A percentile compares a stretch with the other conserved stretches of the same genome.
Evolutionary conservation across 2,329 filamentous ascomycete genomes (phyloP).

Genomic region (Aspergillus bombycis): DNA sequence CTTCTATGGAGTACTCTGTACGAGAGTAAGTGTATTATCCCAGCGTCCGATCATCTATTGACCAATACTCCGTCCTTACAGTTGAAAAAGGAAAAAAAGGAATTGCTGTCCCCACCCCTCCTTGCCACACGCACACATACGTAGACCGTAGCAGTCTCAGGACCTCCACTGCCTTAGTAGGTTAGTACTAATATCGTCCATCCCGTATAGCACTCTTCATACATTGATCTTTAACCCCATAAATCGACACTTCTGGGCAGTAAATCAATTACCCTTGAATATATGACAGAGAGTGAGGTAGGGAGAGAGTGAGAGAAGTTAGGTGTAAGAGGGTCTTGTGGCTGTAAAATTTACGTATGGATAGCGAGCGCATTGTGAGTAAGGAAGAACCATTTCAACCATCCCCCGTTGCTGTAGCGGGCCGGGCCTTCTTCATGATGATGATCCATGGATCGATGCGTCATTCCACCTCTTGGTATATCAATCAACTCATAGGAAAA

Average conservation of each 20-base stretch:
- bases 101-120: not conserved
- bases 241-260: too few relatives aligned
- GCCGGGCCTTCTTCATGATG: slow-evolving; percentile 19
- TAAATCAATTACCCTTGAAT: too few relatives aligned
- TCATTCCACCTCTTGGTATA: not conserved
- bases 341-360: not conserved
- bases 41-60: not conserved
- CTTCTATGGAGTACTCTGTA: not conserved
- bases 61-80: too few relatives aligned
- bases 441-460: slow-evolving; percentile 3
- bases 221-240: not conserved
- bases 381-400: not conserved
- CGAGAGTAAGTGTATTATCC: not conserved
- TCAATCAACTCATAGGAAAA: not conserved
- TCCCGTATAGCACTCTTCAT: not conserved
- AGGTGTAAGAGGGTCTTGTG: not conserved
- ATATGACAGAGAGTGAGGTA: not conserved
- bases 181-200: not conserved
- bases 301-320: not conserved
- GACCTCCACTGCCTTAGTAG: not conserved
- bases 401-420: slow-evolving; percentile 14
- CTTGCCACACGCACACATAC: not conserved
- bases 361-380: not conserved
- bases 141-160: too few relatives aligned
- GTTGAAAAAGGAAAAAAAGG: not conserved